Evolutionary conservation across 2,329 filamentous ascomycete genomes (phyloP).

Genomic region (Scleromitrula shiraiana): DNA sequence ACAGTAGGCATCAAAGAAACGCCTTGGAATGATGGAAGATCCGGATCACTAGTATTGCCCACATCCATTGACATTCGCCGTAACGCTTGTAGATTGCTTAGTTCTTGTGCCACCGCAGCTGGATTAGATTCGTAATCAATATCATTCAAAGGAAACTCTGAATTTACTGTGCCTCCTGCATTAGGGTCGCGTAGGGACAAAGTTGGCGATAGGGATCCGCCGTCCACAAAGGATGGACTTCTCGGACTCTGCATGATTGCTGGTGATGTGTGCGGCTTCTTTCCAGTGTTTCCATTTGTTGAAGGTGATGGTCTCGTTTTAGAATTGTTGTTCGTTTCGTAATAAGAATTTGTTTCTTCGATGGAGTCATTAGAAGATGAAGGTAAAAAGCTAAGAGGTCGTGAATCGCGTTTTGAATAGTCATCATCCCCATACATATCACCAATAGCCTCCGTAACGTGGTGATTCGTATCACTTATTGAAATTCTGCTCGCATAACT

Average conservation of each 20-base stretch:
- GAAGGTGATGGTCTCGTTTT: slow-evolving; percentile 20
- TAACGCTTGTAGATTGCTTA: slow-evolving; percentile 66
- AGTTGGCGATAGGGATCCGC: slow-evolving; percentile 33
- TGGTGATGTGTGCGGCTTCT: slow-evolving; percentile 27
- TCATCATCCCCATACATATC: slow-evolving; percentile 60
- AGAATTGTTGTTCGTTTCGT: slow-evolving; percentile 16
- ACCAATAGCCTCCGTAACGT: slow-evolving; percentile 68
- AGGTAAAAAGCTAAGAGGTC: slow-evolving; percentile 50
- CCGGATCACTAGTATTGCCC: slow-evolving; percentile 55
- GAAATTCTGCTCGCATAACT: slow-evolving; percentile 30
- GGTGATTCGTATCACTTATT: slow-evolving; percentile 63
- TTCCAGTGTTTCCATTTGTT: slow-evolving; percentile 22
- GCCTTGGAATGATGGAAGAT: slow-evolving; percentile 64
- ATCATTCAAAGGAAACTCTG: slow-evolving; percentile 60
- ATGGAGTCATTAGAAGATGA: slow-evolving; percentile 38
- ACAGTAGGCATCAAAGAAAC: slow-evolving; percentile 60
- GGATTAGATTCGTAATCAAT: slow-evolving; percentile 69
- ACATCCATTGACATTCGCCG: slow-evolving; percentile 74
- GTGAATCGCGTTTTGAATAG: slow-evolving; percentile 43
- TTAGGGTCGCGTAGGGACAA: slow-evolving; percentile 31
- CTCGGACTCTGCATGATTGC: slow-evolving; percentile 26
- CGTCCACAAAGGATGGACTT: slow-evolving; percentile 26
- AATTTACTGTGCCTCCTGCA: slow-evolving; percentile 44
- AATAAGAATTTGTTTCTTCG: slow-evolving; percentile 21
- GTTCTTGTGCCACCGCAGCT: slow-evolving; percentile 62